Evolutionary conservation across 2,329 filamentous ascomycete genomes (phyloP).

Genomic region (Diplodia scrobiculata): DNA sequence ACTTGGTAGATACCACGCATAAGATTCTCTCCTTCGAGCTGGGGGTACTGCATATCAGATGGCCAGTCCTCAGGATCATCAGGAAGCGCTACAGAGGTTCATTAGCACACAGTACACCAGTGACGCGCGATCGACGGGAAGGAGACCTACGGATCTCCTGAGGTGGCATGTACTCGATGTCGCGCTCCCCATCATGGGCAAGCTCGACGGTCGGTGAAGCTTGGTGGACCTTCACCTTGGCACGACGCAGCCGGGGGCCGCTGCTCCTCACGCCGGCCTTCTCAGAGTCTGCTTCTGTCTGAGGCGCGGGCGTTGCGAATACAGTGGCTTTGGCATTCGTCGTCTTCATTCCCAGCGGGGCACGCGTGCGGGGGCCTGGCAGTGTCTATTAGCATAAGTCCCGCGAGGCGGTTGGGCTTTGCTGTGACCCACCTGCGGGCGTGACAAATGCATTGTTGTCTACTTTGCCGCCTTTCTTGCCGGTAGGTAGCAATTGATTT

Average conservation of each 20-base stretch:
- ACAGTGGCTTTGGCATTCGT: constrained; percentile 84
- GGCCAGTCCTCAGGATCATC: constrained; percentile 72
- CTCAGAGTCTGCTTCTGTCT: constrained; percentile 51
- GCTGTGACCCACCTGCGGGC: constrained; percentile 64
- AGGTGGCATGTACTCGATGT: constrained; percentile 89
- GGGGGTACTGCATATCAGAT: constrained; percentile 54
- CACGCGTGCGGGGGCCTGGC: constrained; percentile 67
- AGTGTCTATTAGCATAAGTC: not conserved
- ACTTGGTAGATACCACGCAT: constrained; percentile 55
- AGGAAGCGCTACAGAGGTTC: constrained; percentile 51
- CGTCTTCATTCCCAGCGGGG: constrained; percentile 88
- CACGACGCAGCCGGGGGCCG: constrained; percentile 58
- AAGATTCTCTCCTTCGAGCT: constrained; percentile 58
- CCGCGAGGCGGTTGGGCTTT: not conserved
- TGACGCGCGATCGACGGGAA: not conserved
- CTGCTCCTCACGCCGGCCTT: constrained; percentile 64
- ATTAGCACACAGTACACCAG: not conserved
- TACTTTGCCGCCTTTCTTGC: constrained; percentile 55
- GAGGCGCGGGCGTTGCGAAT: constrained; percentile 67
- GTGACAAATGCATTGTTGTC: constrained; percentile 72
- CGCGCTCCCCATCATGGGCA: constrained; percentile 63
- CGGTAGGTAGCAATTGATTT: constrained; percentile 54
- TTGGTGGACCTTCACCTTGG: constrained; percentile 65
- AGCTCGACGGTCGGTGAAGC: constrained; percentile 53
- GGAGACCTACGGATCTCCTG: constrained; percentile 50